A percentile compares a stretch with the other conserved stretches of the same genome.
Conservation (phyloP, 805 yeast genomes). For the Phaffomyces antillensis region DNA sequence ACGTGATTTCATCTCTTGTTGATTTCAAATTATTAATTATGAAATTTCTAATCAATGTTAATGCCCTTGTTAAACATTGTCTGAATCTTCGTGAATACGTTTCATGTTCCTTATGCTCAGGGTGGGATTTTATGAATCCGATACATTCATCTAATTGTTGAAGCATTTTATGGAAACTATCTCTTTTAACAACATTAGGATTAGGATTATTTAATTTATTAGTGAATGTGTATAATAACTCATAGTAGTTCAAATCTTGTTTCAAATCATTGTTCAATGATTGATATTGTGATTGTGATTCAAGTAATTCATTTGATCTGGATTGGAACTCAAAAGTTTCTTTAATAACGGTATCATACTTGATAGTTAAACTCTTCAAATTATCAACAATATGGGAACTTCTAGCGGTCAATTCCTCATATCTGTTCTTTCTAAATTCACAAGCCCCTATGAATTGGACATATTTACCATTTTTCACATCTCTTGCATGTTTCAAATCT, state of each 20-base stretch:
- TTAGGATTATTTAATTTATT: constrained; percentile 64
- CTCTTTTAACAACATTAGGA: constrained; percentile 53
- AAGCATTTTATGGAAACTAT: constrained; percentile 48
- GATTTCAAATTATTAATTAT: constrained; percentile 36
- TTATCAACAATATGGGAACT: constrained; percentile 38
- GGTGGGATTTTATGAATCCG: constrained; percentile 45
- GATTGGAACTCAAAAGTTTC: constrained; percentile 61
- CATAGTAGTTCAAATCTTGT: constrained; percentile 51
- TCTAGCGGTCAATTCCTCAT: constrained; percentile 34
- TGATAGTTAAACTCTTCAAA: constrained; percentile 40
- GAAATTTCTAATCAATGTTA: constrained; percentile 68
- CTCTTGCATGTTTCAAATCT: constrained; percentile 32
- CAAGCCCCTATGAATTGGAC: constrained; percentile 26
- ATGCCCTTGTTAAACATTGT: constrained; percentile 76
- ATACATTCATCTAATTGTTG: constrained; percentile 60
- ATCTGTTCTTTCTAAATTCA: constrained; percentile 23
- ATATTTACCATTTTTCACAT: constrained; percentile 28
- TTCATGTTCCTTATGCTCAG: constrained; percentile 63
- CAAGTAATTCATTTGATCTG: constrained; percentile 44
- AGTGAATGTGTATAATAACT: constrained; percentile 63
- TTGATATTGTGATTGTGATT: constrained; percentile 36
- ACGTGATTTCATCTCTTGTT: constrained; percentile 24
- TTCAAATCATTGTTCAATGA: constrained; percentile 39
- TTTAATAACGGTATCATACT: constrained; percentile 50
- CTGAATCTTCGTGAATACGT: constrained; percentile 64